Evolutionary conservation across 768 basidiomycete genomes (phyloP).

Genomic region (Calocera viscosa): DNA sequence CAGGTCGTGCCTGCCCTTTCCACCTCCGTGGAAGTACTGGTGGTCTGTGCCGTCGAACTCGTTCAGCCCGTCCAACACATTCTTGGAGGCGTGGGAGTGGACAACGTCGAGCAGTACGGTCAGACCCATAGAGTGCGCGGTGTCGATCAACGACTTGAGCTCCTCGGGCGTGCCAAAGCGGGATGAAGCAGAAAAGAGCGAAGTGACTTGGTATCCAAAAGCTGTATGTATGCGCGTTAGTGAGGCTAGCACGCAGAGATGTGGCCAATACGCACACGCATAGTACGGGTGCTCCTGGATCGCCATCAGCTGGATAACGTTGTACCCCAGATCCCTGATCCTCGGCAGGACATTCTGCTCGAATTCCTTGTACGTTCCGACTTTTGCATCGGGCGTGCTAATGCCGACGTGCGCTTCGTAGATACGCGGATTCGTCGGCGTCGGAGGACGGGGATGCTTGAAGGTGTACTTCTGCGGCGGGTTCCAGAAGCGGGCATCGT

Average conservation of each 20-base stretch:
- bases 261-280: constrained; percentile 51
- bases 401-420: constrained; percentile 99
- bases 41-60: constrained; percentile 96
- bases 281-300: constrained; percentile 98
- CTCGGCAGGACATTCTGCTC: constrained; percentile 70
- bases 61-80: constrained; percentile 89
- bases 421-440: constrained; percentile 58
- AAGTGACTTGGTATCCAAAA: constrained; percentile 96
- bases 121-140: constrained; percentile 84
- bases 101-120: constrained; percentile 92
- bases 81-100: constrained; percentile 97
- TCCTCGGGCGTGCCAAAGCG: constrained; percentile 95
- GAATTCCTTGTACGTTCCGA: constrained; percentile 95
- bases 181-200: constrained; percentile 91
- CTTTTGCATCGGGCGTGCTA: constrained; percentile 71
- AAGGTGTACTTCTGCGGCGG: constrained; percentile 75
- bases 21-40: constrained; percentile 90
- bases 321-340: constrained; percentile 87
- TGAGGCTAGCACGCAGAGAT: background rate
- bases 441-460: constrained; percentile 60
- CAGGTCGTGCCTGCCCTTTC: constrained; percentile 80
- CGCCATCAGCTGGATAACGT: constrained; percentile 96
- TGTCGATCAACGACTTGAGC: constrained; percentile 87
- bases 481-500: constrained; percentile 99
- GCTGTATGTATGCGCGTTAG: constrained; percentile 37